phyloP scores from a whole-genome alignment of 805 yeast genomes.

The Yarrowia bubula region DNA sequence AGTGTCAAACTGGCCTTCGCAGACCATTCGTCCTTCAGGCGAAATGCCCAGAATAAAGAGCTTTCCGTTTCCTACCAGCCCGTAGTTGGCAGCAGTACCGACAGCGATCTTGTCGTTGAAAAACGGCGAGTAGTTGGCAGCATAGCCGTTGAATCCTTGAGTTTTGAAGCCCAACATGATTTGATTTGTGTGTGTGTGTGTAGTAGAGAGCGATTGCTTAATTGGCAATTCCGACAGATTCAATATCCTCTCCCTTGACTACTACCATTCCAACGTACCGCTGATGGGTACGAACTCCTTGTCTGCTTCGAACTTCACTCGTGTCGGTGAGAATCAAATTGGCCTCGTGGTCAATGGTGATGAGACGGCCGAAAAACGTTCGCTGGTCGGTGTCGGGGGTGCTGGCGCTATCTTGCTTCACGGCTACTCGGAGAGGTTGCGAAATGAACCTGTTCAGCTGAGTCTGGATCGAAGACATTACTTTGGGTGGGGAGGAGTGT shows the following conservation, averaged over 20 bases:
- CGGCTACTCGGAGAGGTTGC: conserved; percentile 34
- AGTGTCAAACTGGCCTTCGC: conserved; percentile 59
- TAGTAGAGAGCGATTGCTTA: neutral
- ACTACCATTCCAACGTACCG: conserved; percentile 41
- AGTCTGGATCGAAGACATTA: conserved; percentile 27
- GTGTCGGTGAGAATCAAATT: conserved; percentile 39
- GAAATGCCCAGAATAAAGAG: conserved; percentile 67
- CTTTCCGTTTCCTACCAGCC: conserved; percentile 91
- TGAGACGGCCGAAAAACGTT: conserved; percentile 38
- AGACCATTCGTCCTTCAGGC: conserved; percentile 54
- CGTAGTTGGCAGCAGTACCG: conserved; percentile 88
- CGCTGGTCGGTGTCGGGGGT: conserved; percentile 36
- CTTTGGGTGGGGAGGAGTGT: neutral
- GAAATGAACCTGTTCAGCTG: conserved; percentile 30
- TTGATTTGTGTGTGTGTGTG: neutral
- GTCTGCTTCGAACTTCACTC: conserved; percentile 37
- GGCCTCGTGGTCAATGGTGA: conserved; percentile 36
- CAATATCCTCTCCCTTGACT: conserved; percentile 37
- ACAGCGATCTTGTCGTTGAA: conserved; percentile 87
- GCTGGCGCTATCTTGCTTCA: conserved; percentile 7
- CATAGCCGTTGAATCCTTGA: conserved; percentile 80
- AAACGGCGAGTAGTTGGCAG: conserved; percentile 86
- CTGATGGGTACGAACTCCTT: conserved; percentile 28
- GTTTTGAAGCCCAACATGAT: conserved; percentile 72
- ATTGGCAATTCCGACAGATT: conserved; percentile 31